A percentile compares a stretch with the other conserved stretches of the same genome.
These are phyloP conservation scores for Nelumbo lutea DNA, from an alignment of 164 flowering plant species.

Conservation along the genomic window DNA sequence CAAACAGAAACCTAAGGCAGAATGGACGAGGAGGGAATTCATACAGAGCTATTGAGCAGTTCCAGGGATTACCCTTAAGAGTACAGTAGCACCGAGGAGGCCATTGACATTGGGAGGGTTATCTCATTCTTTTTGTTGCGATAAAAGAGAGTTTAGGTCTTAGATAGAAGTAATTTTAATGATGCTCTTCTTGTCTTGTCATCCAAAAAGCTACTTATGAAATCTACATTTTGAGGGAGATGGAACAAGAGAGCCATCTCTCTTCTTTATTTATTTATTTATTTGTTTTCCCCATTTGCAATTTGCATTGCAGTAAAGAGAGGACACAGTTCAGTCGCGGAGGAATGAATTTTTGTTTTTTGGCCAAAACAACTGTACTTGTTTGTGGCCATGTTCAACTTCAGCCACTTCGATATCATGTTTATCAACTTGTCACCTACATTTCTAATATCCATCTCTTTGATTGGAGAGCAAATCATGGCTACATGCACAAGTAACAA, in stretches of 20 bases:
- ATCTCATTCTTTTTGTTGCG: constrained; percentile 13
- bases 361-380: too few relatives aligned
- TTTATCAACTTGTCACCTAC: too few relatives aligned
- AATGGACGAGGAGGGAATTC: constrained; percentile 8
- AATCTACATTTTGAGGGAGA: constrained; percentile 5
- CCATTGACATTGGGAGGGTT: neutral
- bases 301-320: too few relatives aligned
- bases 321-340: too few relatives aligned
- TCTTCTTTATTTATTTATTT: neutral
- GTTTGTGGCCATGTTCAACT: too few relatives aligned
- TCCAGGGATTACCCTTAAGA: neutral
- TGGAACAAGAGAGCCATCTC: neutral
- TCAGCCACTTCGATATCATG: too few relatives aligned
- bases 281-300: too few relatives aligned
- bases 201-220: constrained; percentile 6
- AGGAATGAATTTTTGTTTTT: too few relatives aligned
- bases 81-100: neutral
- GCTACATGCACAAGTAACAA: too few relatives aligned
- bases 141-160: neutral
- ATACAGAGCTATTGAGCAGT: neutral
- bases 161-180: neutral
- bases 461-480: too few relatives aligned
- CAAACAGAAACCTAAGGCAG: constrained; percentile 22
- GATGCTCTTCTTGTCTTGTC: neutral
- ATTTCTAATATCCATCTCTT: too few relatives aligned